phyloP scores from a whole-genome alignment of 2,329 filamentous ascomycete species.

The Coniochaeta hoffmannii region DNA sequence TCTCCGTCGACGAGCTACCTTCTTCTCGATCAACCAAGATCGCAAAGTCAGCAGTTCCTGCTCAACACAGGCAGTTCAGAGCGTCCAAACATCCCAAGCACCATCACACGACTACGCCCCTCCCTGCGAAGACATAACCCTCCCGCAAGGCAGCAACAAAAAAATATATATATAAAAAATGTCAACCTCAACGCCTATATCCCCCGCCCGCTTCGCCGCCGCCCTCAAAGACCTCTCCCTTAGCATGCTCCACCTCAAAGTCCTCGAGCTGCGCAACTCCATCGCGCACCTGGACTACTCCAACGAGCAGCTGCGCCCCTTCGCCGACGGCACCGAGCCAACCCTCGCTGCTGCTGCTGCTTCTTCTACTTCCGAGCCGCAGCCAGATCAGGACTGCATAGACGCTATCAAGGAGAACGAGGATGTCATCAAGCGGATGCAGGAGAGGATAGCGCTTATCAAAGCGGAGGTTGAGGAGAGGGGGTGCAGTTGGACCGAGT shows the following conservation, averaged over 20 bases:
- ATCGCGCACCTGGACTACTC: conserved; percentile 67
- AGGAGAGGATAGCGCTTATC: conserved; percentile 56
- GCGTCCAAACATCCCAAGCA: no score
- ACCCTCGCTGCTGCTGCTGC: conserved; percentile 21
- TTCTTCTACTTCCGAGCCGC: conserved; percentile 14
- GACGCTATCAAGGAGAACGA: conserved; percentile 70
- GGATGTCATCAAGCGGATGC: conserved; percentile 59
- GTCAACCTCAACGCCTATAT: conserved; percentile 59
- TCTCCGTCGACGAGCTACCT: not conserved
- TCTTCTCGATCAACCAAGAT: no score
- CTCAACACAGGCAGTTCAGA: no score
- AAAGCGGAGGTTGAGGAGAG: conserved; percentile 55
- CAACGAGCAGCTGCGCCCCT: conserved; percentile 65
- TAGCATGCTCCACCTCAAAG: conserved; percentile 63
- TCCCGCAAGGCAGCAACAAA: no score
- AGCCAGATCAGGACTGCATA: conserved; percentile 61
- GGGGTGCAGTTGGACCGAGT: conserved; percentile 50
- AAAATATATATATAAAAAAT: no score
- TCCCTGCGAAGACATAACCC: not conserved
- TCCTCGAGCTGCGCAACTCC: conserved; percentile 67
- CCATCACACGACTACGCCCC: not conserved
- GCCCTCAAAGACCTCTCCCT: conserved; percentile 62
- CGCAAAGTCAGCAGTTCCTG: no score
- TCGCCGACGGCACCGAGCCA: conserved; percentile 43
- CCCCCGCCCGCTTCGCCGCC: conserved; percentile 53